Evolutionary conservation across 1,284 basidiomycete species (phyloP).

Genomic region (Cutaneotrichosporon mucoides): DNA sequence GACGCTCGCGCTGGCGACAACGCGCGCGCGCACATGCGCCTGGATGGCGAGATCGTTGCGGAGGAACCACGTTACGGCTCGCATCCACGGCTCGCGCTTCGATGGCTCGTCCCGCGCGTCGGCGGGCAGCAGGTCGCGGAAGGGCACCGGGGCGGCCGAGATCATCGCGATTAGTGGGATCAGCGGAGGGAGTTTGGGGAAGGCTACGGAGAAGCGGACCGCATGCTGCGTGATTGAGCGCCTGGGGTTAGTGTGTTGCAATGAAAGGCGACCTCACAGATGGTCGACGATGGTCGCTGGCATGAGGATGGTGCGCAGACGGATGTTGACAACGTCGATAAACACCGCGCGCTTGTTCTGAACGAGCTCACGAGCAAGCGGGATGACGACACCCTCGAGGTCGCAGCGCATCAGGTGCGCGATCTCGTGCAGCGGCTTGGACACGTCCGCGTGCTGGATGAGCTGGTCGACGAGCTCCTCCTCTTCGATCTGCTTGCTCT

Average conservation of each 20-base stretch:
- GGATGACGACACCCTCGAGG: conserved; percentile 77
- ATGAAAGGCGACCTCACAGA: conserved; percentile 44
- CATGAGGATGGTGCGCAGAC: conserved; percentile 77
- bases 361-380: conserved; percentile 82
- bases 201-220: conserved; percentile 62
- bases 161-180: conserved; percentile 68
- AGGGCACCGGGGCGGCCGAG: conserved; percentile 65
- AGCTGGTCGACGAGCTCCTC: conserved; percentile 60
- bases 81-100: conserved; percentile 61
- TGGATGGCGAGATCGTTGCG: conserved; percentile 79
- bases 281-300: conserved; percentile 63
- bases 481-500: conserved; percentile 44
- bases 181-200: conserved; percentile 66
- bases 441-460: conserved; percentile 58
- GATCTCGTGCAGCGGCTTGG: conserved; percentile 67
- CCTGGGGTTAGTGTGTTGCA: too few relatives aligned
- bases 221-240: conserved; percentile 54
- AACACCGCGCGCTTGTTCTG: conserved; percentile 84
- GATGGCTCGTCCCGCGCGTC: conserved; percentile 19
- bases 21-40: conserved; percentile 76
- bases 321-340: conserved; percentile 76
- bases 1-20: conserved; percentile 71
- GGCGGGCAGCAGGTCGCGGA: conserved; percentile 47
- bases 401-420: conserved; percentile 80
- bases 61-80: conserved; percentile 88